Evolutionary conservation across 257 asterid species (phyloP).

Genomic region (Nicotiana attenuata): DNA sequence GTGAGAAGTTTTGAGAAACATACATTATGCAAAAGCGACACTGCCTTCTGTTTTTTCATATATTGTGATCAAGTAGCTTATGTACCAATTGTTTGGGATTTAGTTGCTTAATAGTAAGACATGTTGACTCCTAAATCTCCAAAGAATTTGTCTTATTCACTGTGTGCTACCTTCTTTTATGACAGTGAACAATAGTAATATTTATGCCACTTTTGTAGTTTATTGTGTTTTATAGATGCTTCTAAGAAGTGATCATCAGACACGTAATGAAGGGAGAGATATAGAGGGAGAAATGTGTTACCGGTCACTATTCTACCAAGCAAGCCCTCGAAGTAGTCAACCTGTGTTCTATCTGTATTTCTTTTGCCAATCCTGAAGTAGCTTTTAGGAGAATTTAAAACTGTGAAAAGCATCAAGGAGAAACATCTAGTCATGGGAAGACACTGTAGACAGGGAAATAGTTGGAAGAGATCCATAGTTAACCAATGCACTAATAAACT

Average conservation of each 20-base stretch:
- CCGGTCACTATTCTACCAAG: neutral
- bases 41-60: neutral
- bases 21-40: neutral
- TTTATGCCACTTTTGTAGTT: neutral
- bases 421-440: neutral
- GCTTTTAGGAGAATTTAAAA: neutral
- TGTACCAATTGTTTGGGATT: neutral
- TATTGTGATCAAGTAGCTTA: neutral
- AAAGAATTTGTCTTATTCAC: neutral
- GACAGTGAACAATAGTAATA: neutral
- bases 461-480: neutral
- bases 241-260: conserved; percentile 3
- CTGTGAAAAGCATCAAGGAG: neutral
- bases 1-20: neutral
- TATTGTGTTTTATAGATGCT: neutral
- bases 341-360: neutral
- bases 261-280: neutral
- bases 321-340: neutral
- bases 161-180: neutral
- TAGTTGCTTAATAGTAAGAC: neutral
- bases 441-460: neutral
- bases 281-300: neutral
- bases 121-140: neutral
- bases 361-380: conserved; percentile 3
- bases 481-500: neutral